Base-by-base conservation (phyloP, 495 filamentous ascomycete species). In the Annulohypoxylon moriforme region DNA sequence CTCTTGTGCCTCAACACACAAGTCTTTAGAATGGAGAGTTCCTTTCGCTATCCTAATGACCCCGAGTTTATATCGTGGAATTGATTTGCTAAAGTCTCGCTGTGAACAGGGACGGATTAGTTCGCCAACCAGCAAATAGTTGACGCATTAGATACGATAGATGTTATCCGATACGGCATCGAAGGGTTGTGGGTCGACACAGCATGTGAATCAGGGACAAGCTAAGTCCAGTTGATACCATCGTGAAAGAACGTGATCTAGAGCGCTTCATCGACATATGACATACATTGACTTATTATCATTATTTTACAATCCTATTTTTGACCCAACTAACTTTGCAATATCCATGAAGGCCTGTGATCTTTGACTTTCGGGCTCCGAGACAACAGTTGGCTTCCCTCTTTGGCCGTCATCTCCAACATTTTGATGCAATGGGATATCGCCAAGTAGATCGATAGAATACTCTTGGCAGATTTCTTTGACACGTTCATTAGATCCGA, bases 401-500 rank as follows among this genome's bases (percentile, higher is more conserved):
- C 87, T 81, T 81, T 97, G 94, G 8, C 93, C 94, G 84, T 98
- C 94, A 71, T 92, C 90, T 60, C 93, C 97, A 10, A 99, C 94
- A 49, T 82, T 85, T 18, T 91, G 89, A 82, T 98, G 91, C 40
- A 99, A 87, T 24, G 96, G 95, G 44, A 99, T 89, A 82, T 98
- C 93, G 1, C 93, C 96, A 4, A 99, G 80, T 60, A 97, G 85
- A 27, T 91, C 86, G 25, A 97, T 87, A 1, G 85, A 89, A 14
- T 92, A 78, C 56, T 92, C 85, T 62, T 81, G 29, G 47, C 83
- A 84, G 33, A 84, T 72, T 24, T 64, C 64, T 24, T 81, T 80
- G 24, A 85, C 84, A 3, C 81, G 82, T 44, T 87, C 85, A 10
- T 72, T 76, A 0, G 77, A 81, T 5, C 92, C 92, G 78, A 98